These are phyloP conservation scores for Thalassiosira mediterranea DNA, from an alignment of 352 stramenopile species.

Conservation along the genomic window DNA sequence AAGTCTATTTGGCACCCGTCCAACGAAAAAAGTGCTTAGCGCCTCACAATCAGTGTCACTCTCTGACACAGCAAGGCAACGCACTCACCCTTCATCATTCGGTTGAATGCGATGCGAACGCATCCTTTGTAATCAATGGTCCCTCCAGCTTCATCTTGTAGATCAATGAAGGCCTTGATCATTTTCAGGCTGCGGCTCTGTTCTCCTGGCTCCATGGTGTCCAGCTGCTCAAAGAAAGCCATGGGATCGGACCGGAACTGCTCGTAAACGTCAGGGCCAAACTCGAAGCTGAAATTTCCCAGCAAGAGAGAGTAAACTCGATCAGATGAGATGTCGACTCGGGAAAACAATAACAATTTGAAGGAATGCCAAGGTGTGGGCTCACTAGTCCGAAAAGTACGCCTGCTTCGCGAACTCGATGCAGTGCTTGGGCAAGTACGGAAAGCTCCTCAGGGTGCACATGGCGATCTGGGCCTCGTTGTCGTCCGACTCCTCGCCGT, in stretches of 20 bases:
- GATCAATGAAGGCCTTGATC: conserved; percentile 62
- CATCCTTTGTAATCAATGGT: conserved; percentile 62
- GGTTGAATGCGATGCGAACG: conserved; percentile 60
- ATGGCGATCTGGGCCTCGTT: conserved; percentile 96
- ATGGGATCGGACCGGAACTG: conserved; percentile 81
- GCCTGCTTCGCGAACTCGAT: conserved; percentile 90
- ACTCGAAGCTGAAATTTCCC: conserved; percentile 59
- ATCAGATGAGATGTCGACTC: no score
- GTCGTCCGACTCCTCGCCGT: conserved; percentile 66
- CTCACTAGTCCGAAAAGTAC: conserved; percentile 72
- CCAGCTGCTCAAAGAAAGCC: conserved; percentile 81
- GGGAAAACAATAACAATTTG: no score
- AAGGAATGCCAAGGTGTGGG: background rate
- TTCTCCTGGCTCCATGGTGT: conserved; percentile 56
- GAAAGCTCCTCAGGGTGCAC: conserved; percentile 98
- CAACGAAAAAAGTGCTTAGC: no score
- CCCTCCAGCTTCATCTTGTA: conserved; percentile 55
- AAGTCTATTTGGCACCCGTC: no score
- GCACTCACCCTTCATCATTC: conserved; percentile 69
- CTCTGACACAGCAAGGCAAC: no score
- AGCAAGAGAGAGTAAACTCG: no score
- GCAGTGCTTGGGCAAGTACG: conserved; percentile 97
- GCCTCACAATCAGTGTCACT: no score
- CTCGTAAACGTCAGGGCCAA: conserved; percentile 70
- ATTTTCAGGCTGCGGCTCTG: conserved; percentile 60